A percentile compares a stretch with the other conserved stretches of the same genome.
Evolutionary conservation across 495 filamentous ascomycete species (phyloP).

Genomic region (Penicillium longicatenatum): DNA sequence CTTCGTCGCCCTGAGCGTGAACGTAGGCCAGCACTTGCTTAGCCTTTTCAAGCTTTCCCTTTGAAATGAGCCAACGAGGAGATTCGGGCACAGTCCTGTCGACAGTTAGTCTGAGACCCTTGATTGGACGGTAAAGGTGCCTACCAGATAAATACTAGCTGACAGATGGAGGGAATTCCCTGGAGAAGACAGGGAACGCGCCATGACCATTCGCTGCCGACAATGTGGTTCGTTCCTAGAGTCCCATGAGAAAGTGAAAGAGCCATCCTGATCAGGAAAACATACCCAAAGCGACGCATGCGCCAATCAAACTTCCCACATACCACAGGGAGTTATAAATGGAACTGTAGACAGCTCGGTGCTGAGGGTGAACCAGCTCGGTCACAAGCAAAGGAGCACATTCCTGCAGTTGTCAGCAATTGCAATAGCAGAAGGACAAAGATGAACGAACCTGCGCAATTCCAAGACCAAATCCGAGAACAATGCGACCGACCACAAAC

Average conservation of each 20-base stretch:
- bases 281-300: conserved; percentile 23
- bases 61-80: conserved; percentile 35
- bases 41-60: conserved; percentile 33
- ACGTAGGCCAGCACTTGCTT: conserved; percentile 33
- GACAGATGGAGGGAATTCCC: conserved; percentile 45
- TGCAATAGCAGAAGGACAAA: background rate
- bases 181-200: conserved; percentile 51
- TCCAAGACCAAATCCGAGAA: conserved; percentile 64
- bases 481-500: conserved; percentile 57
- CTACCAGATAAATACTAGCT: conserved; percentile 50
- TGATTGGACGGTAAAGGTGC: background rate
- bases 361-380: conserved; percentile 67
- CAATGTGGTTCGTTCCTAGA: conserved; percentile 39
- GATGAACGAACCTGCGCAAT: conserved; percentile 47
- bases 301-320: conserved; percentile 53
- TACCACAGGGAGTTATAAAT: conserved; percentile 60
- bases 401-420: conserved; percentile 38
- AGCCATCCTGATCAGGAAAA: conserved; percentile 13
- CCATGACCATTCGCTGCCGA: conserved; percentile 49
- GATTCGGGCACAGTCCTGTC: conserved; percentile 46
- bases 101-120: background rate
- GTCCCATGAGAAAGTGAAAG: conserved; percentile 46
- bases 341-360: conserved; percentile 64
- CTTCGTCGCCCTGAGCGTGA: conserved; percentile 26
- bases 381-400: conserved; percentile 65